Base-by-base conservation (phyloP, 352 stramenopile species). In the Phytophthora multivora region DNA sequence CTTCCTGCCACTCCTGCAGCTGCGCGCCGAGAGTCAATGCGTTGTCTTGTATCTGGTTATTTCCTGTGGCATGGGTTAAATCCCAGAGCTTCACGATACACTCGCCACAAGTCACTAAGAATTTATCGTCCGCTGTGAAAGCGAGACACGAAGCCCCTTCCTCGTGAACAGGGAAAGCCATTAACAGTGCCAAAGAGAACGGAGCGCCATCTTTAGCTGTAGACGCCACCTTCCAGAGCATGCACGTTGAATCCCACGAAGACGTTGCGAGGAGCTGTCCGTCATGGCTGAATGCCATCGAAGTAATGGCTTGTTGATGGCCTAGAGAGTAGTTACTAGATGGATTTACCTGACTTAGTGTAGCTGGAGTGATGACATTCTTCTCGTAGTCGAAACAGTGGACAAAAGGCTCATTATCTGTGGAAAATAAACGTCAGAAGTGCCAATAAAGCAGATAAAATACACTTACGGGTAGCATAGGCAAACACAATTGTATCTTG, bases 231-330 rank as follows among this genome's bases (percentile, higher is more conserved):
- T 62, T 54, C 79, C 79, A 90, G 8, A 89, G 25, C 47, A 88
- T 83, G 15, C 79, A 89, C 1, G 73, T 86, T 1, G 81, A 90
- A 42, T 90, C 81, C 60, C 73, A 85, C 7, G 79, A 88, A 16
- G 68, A 66, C 0, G 81, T 88, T 3, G 69, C 81, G 5, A 90
- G 66, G 3, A 80, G 5, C 3, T 30, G 18, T 8, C 59, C 63
- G n/a, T 39, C 12, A n/a, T 78, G 59, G 18, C 38, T 82, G 54
- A 89, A 82, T 36, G 59, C 15, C 56, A 88, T 76, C 6, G 58
- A 70, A n/a, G 61, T 51, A 11, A 90, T 88, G 11, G 77, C 68
- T 58, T 89, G 79, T 33, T 90, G 73, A 38, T 90, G 81, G 1
- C 71, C 63, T 3, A 41, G 67, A 23, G 46, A 67, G 12, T 48